Evolutionary conservation across 2,329 filamentous ascomycete genomes (phyloP), one percentile per base, ranked within the genome.

Genomic region (Claviceps pazoutovae): DNA sequence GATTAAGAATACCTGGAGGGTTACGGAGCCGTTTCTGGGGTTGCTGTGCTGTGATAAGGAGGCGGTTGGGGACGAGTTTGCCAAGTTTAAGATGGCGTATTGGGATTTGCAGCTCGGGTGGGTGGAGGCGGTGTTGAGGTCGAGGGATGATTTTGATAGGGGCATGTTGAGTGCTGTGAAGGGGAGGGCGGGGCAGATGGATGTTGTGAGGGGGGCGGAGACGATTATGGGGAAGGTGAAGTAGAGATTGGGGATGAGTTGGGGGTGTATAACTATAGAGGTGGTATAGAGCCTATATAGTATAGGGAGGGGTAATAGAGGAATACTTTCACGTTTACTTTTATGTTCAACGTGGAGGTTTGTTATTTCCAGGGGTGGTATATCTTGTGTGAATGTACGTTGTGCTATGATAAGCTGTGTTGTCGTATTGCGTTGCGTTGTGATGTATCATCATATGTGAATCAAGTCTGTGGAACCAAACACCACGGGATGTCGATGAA

Each of bases 171-270:
- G 88, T 63, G 78, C 81, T 17, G 84, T 97, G 48, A 97, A 97
- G 74, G 82, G 82, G 2, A 80, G 83, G 64, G 91, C 90, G n/a
- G 90, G 88, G 7, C 86, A 88, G 67, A 79, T 95, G 58, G 83
- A 86, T 54, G 82, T 90, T 1, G 83, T 86, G 56, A 79, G 89
- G 56, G 90, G 88, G 0, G 69, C 79, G 17, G 91, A 97, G 70
- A 97, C 93, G 2, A 87, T 98, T 56, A 96, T 98, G 91, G 83
- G 86, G 56, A 91, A 88, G 70, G 80, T 96, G 48, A 93, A 90
- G 69, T 94, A 14, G 13, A 7, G 14, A 23, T 34, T 11, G 3
- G 9, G 30, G 9, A 11, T 34, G 9, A 9, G 26, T 30, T 30
- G 7, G 8, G 26, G 26, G 26, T 30, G 7, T 26, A 26, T 21